Conservation (phyloP, 345 rosid species). For the Mercurialis annua region DNA sequence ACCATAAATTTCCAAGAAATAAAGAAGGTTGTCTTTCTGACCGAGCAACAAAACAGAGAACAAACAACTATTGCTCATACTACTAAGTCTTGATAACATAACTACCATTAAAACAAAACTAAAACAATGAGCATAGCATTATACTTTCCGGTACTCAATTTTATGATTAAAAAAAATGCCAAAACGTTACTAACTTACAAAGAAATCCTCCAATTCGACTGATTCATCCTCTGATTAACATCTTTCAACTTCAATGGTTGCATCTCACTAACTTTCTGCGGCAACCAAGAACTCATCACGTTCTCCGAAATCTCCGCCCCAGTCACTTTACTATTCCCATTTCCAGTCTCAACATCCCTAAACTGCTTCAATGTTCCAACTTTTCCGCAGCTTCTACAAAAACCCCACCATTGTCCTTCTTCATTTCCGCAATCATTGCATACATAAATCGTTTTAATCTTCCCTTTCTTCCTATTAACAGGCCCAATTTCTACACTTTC, state of each 20-base stretch:
- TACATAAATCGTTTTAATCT: slow-evolving; percentile 48
- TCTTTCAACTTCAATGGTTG: slow-evolving; percentile 54
- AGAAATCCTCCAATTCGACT: slow-evolving; percentile 59
- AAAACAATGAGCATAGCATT: too few species aligned
- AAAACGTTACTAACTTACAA: slow-evolving; percentile 41
- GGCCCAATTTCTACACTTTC: slow-evolving; percentile 26
- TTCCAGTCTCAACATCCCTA: slow-evolving; percentile 24
- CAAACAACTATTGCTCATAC: not conserved
- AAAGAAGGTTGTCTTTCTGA: not conserved
- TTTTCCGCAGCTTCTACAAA: slow-evolving; percentile 49
- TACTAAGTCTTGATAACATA: not conserved
- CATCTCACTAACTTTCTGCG: slow-evolving; percentile 38
- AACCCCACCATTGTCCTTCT: slow-evolving; percentile 94
- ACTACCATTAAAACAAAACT: not conserved
- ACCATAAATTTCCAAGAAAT: not conserved
- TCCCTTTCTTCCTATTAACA: slow-evolving; percentile 45
- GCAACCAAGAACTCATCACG: slow-evolving; percentile 58
- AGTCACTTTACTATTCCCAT: slow-evolving; percentile 26
- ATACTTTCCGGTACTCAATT: not conserved
- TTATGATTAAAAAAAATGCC: not conserved
- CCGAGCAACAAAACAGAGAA: not conserved
- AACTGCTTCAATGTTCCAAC: slow-evolving; percentile 65
- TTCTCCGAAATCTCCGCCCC: slow-evolving; percentile 42
- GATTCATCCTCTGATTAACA: slow-evolving; percentile 58
- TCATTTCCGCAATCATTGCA: slow-evolving; percentile 68